Base-by-base conservation (phyloP, 1,139 yeast genomes). In the Blastobotrys proliferans region DNA sequence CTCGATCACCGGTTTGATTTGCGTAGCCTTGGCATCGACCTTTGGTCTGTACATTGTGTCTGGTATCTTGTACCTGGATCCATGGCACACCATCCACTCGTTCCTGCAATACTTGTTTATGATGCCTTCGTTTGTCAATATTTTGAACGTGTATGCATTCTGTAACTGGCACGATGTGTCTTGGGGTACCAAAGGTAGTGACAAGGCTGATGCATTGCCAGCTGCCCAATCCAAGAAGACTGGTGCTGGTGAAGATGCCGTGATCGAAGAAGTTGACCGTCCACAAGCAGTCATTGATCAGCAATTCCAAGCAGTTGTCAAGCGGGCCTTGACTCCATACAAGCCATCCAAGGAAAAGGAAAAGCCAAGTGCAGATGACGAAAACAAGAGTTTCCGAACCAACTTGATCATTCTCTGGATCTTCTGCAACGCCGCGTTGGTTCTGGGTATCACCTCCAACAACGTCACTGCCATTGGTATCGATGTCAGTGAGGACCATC, bases 171-270 rank as follows among this genome's bases (percentile, higher is more conserved):
- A 90, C 65, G 97, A 90, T 70, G 90, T 90, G 36, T 83, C 95
- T 1, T 92, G 98, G 98, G 98, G 98, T 59, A 92, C 98, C 0
- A 92, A 92, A 62, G 98, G 97, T 48, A 85, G 81, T 9, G 77
- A 77, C 45, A 74, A 71, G 47, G 79, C 81, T 1, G 77, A 74
- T 49, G 78, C 77, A 20, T 62, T 78, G 40, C 87, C 87, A 26
- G 76, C 76, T 34, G 74, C 67, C 29, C 61, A 54, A 55, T 67
- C 67, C 54, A 70, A 62, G 57, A 74, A 67, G 32, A 83, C 81
- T 22, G 77, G 80, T 51, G 79, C 81, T 52, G 76, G 81, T 49
- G 83, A 79, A 49, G 83, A 79, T 56, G 88, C 85, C 58, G 81
- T 84, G 48, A 81, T 84, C 52, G 88, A 83, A 55, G 76, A 71